Percentiles rank a stretch among this genome's conserved stretches.
Evolutionary conservation across 2,329 filamentous ascomycete species (phyloP).

Genomic region (Aspergillus brasiliensis): DNA sequence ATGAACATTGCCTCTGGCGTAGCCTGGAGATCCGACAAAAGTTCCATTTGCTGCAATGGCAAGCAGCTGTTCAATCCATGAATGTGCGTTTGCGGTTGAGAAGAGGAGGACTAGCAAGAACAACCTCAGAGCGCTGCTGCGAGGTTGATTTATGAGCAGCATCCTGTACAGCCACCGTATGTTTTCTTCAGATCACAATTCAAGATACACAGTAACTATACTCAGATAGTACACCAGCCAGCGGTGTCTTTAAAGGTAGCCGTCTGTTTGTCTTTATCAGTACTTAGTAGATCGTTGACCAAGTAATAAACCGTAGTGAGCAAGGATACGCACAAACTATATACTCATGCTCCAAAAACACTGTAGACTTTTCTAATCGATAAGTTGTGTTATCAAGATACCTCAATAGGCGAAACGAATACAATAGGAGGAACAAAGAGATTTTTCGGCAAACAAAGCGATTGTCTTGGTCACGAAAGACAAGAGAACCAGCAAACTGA

Average conservation of each 20-base stretch:
- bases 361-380: not conserved
- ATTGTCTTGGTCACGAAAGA: not conserved
- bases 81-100: slow-evolving; percentile 59
- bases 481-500: not conserved
- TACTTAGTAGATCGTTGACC: not conserved
- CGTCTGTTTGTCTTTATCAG: slow-evolving; percentile 6
- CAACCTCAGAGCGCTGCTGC: slow-evolving; percentile 9
- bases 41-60: slow-evolving; percentile 73
- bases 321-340: not conserved
- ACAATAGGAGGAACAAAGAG: slow-evolving; percentile 3
- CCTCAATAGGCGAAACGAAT: not conserved
- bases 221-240: slow-evolving; percentile 18
- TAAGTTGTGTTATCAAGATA: not conserved
- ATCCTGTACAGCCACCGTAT: not conserved
- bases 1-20: slow-evolving; percentile 68
- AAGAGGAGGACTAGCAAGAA: slow-evolving; percentile 30
- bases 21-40: slow-evolving; percentile 71
- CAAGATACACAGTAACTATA: not conserved
- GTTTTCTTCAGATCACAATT: not conserved
- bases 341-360: not conserved
- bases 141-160: slow-evolving; percentile 9
- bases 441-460: not conserved
- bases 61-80: slow-evolving; percentile 78
- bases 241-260: slow-evolving; percentile 11
- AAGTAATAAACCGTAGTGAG: not conserved